Evolutionary conservation across 768 basidiomycete genomes (phyloP), one percentile per base, ranked within the genome.

Genomic region (Trametes gibbosa): DNA sequence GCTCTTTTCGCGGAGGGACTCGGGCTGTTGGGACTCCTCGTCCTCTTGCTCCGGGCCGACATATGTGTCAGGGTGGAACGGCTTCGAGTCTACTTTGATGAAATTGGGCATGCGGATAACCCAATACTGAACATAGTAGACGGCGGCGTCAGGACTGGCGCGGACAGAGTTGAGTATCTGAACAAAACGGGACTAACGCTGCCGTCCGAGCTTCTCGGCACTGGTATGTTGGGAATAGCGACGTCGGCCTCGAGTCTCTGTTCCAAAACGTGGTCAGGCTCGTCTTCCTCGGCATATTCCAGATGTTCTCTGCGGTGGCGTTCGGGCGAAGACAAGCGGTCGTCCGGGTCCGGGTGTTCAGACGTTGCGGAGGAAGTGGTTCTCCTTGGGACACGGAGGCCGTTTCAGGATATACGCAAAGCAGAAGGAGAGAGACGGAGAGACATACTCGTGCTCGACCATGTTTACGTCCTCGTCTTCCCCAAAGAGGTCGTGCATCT

Each of bases 51-150:
- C 92, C 17, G 91, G 86, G 19, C 89, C 90, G 46, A 87, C 78
- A 73, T 94, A 95, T 0, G 87, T 88, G 56, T 93, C 87, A 13
- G 87, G 84, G 69, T 95, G 92, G 68, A 92, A 99, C 0, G 96
- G 92, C 62, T 89, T 89, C 1, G 92, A 82, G 66, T 95, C 92
- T 51, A 97, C 81, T 68, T 89, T 87, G 56, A 99, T 86, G 69
- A 92, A 97, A 69, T 91, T 92, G n/a, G 96, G 97, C 71, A 97
- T 84, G 41, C 92, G 86, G 55, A 96, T 84, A 52, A 94, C 88
- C 95, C 95, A 98, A 65, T 87, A 85, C 92, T 93, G 52, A 8
- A 43, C 47, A 62, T 32, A 17, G 27, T n/a, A n/a, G 25, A 25
- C 64, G 54, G 40, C 50, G 2, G 52, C 50, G 25, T 37, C 39